Conservation (phyloP, 2,329 filamentous ascomycete genomes). For the Hymenoscyphus fructigenus region DNA sequence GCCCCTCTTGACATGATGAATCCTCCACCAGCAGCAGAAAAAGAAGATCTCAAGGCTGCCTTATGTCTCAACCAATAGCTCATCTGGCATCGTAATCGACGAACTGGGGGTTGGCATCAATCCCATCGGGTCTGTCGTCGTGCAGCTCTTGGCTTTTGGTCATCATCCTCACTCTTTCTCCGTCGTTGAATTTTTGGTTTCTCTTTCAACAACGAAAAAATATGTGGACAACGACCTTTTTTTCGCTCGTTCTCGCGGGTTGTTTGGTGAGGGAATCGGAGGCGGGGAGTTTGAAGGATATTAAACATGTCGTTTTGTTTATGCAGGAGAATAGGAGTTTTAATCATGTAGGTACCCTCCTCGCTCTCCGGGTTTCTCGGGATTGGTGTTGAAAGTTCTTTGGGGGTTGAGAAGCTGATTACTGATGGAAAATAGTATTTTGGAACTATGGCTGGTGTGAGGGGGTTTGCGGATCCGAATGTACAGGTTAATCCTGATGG, state of each 20-base stretch:
- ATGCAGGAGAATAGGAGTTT: slow-evolving; percentile 50
- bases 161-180: background rate
- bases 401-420: background rate
- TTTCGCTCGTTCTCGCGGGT: slow-evolving; percentile 1
- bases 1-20: background rate
- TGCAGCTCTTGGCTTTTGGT: background rate
- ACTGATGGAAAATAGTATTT: slow-evolving; percentile 42
- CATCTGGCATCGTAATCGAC: background rate
- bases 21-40: background rate
- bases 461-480: slow-evolving; percentile 55
- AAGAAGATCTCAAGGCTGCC: background rate
- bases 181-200: background rate
- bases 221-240: background rate
- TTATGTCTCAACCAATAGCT: background rate
- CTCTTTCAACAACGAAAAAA: background rate
- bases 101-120: background rate
- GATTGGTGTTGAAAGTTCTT: background rate
- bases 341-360: slow-evolving; percentile 36
- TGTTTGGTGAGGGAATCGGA: background rate
- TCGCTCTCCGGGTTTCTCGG: background rate
- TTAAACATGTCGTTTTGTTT: slow-evolving; percentile 56
- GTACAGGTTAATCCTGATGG: slow-evolving; percentile 48
- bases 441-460: slow-evolving; percentile 53
- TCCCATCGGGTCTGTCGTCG: background rate
- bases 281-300: slow-evolving; percentile 46